phyloP scores from a whole-genome alignment of 768 basidiomycete species.

The Russula compacta region DNA sequence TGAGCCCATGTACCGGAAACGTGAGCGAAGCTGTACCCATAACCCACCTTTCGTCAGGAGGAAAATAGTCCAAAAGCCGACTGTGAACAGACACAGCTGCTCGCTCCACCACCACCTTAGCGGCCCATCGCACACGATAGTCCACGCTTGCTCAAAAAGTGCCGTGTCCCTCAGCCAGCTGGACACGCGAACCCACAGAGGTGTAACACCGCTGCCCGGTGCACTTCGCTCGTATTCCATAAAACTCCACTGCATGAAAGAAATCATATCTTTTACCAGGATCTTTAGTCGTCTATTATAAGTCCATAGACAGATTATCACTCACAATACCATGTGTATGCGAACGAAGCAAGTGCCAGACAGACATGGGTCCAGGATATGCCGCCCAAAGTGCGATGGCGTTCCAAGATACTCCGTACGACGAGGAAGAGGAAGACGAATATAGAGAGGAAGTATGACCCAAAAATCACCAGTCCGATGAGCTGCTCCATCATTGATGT shows the following conservation, averaged over 20 bases:
- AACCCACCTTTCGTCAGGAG: conserved; percentile 42
- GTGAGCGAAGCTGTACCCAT: conserved; percentile 26
- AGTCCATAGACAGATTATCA: not conserved
- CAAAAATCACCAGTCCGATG: conserved; percentile 26
- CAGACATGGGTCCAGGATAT: conserved; percentile 25
- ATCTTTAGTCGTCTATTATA: not conserved
- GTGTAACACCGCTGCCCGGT: not conserved
- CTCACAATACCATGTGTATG: conserved; percentile 46
- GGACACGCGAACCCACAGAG: conserved; percentile 31
- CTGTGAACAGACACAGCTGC: conserved; percentile 52
- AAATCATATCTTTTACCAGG: conserved; percentile 34
- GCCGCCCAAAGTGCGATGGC: not conserved
- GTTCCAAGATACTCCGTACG: conserved; percentile 12
- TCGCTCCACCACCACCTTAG: conserved; percentile 66
- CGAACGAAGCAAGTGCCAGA: conserved; percentile 31
- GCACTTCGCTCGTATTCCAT: conserved; percentile 31
- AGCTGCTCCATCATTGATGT: not conserved
- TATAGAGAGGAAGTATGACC: conserved; percentile 31
- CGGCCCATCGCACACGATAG: conserved; percentile 29
- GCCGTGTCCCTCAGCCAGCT: conserved; percentile 46
- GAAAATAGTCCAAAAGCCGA: conserved; percentile 47
- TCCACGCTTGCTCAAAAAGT: conserved; percentile 54
- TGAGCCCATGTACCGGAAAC: not conserved
- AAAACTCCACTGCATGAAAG: conserved; percentile 52
- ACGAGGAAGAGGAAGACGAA: conserved; percentile 25